Conservation (phyloP, 2,329 filamentous ascomycete species). For the Verticillium tricorpus region DNA sequence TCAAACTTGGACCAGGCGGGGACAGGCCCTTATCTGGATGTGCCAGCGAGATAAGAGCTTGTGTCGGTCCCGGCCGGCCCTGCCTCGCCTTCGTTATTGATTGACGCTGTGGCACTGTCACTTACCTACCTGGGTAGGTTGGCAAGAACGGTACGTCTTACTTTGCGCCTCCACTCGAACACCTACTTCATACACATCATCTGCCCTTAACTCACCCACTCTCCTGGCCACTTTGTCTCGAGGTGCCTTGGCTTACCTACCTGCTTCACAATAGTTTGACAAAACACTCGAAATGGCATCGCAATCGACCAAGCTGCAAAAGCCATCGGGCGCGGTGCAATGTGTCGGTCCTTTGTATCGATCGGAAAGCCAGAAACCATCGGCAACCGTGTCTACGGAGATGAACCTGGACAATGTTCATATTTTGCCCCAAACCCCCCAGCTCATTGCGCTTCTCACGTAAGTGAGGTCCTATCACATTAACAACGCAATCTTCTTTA, state of each 20-base stretch:
- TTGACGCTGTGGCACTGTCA: background rate
- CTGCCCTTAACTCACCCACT: background rate
- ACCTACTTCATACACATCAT: background rate
- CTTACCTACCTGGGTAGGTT: background rate
- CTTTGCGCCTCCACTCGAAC: background rate
- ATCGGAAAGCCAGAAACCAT: conserved; percentile 71
- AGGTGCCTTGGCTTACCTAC: background rate
- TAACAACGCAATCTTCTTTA: background rate
- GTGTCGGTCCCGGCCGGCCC: background rate
- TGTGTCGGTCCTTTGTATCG: conserved; percentile 78
- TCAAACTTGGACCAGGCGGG: background rate
- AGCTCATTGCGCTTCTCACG: conserved; percentile 96
- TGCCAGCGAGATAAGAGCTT: background rate
- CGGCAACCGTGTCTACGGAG: conserved; percentile 80
- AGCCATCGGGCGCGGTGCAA: conserved; percentile 37
- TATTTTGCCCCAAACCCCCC: conserved; percentile 86
- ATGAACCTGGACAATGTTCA: conserved; percentile 83
- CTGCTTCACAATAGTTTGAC: background rate
- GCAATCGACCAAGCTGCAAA: conserved; percentile 5
- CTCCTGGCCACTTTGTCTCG: background rate
- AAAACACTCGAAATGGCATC: background rate
- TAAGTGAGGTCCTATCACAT: conserved; percentile 43
- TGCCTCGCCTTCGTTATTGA: background rate
- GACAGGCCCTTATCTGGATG: background rate
- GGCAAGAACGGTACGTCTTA: no score